These are phyloP conservation scores for Flaveria trinervia DNA, from an alignment of 129 eudicot genomes.

Conservation along the genomic window DNA sequence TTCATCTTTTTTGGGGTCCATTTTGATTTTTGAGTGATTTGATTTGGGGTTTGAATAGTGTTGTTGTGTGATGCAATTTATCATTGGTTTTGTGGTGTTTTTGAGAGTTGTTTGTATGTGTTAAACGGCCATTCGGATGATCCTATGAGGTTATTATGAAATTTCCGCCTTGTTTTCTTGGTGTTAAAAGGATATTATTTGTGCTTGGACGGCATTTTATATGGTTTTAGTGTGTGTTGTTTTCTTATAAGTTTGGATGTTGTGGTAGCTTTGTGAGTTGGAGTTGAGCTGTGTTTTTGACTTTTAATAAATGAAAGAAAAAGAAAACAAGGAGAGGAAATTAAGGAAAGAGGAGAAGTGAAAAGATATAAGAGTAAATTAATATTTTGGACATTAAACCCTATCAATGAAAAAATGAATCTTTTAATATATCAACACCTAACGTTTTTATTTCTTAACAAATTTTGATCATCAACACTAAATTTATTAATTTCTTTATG, in stretches of 20 bases:
- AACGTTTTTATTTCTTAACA: too few relatives aligned
- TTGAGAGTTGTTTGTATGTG: background rate
- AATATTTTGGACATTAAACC: too few relatives aligned
- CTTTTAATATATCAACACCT: too few relatives aligned
- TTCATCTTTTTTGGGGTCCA: slow-evolving; percentile 28
- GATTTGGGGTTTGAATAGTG: background rate
- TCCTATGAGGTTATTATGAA: background rate
- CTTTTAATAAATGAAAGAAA: too few relatives aligned
- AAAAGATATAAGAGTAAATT: too few relatives aligned
- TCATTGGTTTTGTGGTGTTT: background rate
- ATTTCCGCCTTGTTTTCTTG: slow-evolving; percentile 11
- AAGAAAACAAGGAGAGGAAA: too few relatives aligned
- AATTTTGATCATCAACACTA: too few relatives aligned
- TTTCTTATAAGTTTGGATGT: background rate
- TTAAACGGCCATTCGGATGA: slow-evolving; percentile 1
- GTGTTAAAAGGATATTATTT: background rate
- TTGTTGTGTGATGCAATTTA: background rate
- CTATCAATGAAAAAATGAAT: too few relatives aligned
- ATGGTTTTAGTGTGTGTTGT: background rate
- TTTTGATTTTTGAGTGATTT: background rate
- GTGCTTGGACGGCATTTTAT: slow-evolving; percentile 15
- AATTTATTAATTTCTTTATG: too few relatives aligned
- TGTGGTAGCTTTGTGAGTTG: background rate
- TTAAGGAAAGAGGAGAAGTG: too few relatives aligned
- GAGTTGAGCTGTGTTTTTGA: background rate